Base-by-base conservation (phyloP, 257 asterid genomes). In the Solanum appendiculatum region DNA sequence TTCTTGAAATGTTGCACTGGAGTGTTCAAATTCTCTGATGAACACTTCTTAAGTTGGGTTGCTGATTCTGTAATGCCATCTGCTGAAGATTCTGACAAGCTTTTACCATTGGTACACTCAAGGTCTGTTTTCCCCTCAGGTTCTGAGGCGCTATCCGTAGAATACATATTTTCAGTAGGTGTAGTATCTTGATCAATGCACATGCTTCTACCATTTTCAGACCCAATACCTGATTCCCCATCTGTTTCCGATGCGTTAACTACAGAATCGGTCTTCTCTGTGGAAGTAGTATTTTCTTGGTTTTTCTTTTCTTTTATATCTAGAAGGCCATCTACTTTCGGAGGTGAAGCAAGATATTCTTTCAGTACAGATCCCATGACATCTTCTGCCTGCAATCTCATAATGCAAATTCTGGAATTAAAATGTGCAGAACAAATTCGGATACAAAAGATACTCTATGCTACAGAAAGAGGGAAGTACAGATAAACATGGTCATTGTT, bases 331-430 rank as follows among this genome's bases (percentile, higher is more conserved):
- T 92, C 95, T 90, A 87, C 91, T 81, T 91, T 92, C 25, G 86
- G 77, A 77, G 97, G 90, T 86, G 87, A 85, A 80, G 92, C 89
- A 64, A 92, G 91, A 92, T 97, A 97, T 90, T 96, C 95, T 90
- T 93, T 97, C 96, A 97, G 91, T 90, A 97, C 91, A 33, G 97
- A 90, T 84, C 98, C 99, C 86, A 94, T 93, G 40, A 96, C 97
- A 89, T 95, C 95, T 90, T 97, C 99, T 39, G 99, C 99, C 99
- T 97, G 92, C 83, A 85, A 86, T 51, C 85, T 72, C 88, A 25
- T 69, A 46, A 58, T 39, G 27, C 42, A 69, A 63, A 70, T 72
- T 86, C 15, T 33, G 54, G 87, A 72, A 86, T 86, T 34, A 86
- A 15, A 63, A 72, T 33, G 39, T 40, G 82, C 37, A 72, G 48